Evolutionary conservation across 2,329 filamentous ascomycete genomes (phyloP), one percentile per base, ranked within the genome.

Genomic region (Chaetomium strumarium): DNA sequence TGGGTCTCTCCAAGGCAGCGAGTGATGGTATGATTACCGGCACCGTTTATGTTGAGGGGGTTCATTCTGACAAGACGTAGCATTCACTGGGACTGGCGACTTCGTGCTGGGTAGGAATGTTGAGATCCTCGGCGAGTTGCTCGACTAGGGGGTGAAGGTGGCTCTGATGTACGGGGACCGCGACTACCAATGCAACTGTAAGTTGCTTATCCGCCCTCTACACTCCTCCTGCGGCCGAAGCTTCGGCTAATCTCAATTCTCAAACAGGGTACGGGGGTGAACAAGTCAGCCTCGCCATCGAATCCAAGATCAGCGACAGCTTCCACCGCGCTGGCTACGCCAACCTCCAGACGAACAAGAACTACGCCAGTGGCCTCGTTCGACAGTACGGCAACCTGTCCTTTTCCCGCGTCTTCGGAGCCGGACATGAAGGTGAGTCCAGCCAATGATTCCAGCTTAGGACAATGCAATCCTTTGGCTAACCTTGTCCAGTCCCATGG

Each of bases 291-390:
- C 64, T 77, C 9, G 66, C 68, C 0, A 88, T 88, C 64, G 70
- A 75, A 3, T 66, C 72, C 2, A 77, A 83, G 1, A 81, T 82
- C 2, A 87, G 86, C 62, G 74, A 76, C 1, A 62, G 65, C n/a
- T 89, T 89, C 66, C 70, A 72, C 2, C 61, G 68, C 0, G 80
- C 85, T 1, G 85, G 84, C 0, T 90, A 89, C 63, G 75, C 79
- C 0, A 75, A 81, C 5, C 76, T 90, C 49, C 69, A 78, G 14
- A 78, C 82, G 8, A 81, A 85, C 58, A 71, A 70, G 2, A 70
- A 74, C 4, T 81, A 80, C 65, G 76, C 77, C 65, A 83, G 76
- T 24, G 85, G 85, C 10, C 75, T 78, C 42, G 84, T 85, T 0
- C 74, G 84, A 1, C 83, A 88, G 63, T 81, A 78, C 56, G 84